These are phyloP conservation scores for Alternaria tenuissima DNA, from an alignment of 2,329 filamentous ascomycete species.

Conservation along the genomic window DNA sequence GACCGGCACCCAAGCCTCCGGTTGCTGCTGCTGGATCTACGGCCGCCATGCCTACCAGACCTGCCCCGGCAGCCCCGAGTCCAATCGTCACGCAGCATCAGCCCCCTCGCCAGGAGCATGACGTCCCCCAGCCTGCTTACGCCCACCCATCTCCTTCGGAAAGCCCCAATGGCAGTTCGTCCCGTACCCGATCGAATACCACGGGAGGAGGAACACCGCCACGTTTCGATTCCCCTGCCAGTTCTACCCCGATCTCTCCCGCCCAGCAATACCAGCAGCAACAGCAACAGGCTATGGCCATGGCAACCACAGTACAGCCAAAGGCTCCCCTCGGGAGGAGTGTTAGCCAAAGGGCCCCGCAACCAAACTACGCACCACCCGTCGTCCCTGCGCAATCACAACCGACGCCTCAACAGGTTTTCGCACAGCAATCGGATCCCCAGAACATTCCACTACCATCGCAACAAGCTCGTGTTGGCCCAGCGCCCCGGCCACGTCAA, in stretches of 20 bases:
- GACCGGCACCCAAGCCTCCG: slow-evolving; percentile 89
- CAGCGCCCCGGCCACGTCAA: slow-evolving; percentile 75
- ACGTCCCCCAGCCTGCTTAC: slow-evolving; percentile 54
- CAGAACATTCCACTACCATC: slow-evolving; percentile 57
- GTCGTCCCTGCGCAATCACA: slow-evolving; percentile 54
- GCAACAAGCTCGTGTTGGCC: slow-evolving; percentile 61
- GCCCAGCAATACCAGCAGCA: slow-evolving; percentile 74
- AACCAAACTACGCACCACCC: slow-evolving; percentile 40
- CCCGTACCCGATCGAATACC: slow-evolving; percentile 56
- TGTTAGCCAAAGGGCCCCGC: slow-evolving; percentile 70
- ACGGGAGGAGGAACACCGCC: slow-evolving; percentile 49
- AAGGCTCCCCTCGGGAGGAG: slow-evolving; percentile 77
- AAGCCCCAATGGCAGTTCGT: slow-evolving; percentile 42
- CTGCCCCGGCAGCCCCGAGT: slow-evolving; percentile 65
- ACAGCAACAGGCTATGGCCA: slow-evolving; percentile 80
- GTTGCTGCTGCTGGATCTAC: slow-evolving; percentile 53
- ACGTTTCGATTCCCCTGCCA: slow-evolving; percentile 57
- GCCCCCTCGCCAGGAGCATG: slow-evolving; percentile 48
- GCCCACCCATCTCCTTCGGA: slow-evolving; percentile 53
- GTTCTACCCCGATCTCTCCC: slow-evolving; percentile 47
- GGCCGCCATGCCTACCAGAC: slow-evolving; percentile 64
- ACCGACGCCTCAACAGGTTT: slow-evolving; percentile 61
- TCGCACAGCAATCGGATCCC: slow-evolving; percentile 51
- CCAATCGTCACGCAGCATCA: slow-evolving; percentile 42
- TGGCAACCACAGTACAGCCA: slow-evolving; percentile 74